These are phyloP conservation scores for Passalora sequoiae DNA, from an alignment of 2,329 filamentous ascomycete species.

Conservation along the genomic window DNA sequence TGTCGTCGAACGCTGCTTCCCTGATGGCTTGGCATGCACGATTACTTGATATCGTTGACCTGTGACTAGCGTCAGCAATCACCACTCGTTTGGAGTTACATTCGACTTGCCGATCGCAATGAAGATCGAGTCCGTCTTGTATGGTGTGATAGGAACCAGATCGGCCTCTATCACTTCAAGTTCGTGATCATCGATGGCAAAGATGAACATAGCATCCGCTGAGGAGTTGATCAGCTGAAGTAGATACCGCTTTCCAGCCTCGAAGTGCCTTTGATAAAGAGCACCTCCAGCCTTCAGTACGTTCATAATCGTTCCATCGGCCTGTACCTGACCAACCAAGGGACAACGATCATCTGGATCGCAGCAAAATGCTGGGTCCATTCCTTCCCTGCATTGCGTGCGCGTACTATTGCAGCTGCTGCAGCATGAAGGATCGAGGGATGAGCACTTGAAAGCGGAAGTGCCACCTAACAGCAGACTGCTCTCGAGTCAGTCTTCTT, in stretches of 20 bases:
- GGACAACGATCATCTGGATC: slow-evolving; percentile 14
- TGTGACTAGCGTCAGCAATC: not conserved
- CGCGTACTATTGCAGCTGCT: slow-evolving; percentile 7
- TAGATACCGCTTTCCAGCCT: slow-evolving; percentile 39
- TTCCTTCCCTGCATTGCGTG: slow-evolving; percentile 2
- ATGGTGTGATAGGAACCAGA: slow-evolving; percentile 42
- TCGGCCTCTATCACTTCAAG: slow-evolving; percentile 43
- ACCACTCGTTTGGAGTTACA: no score
- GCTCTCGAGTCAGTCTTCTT: not conserved
- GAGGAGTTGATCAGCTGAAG: slow-evolving; percentile 42
- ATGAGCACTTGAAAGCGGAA: slow-evolving; percentile 16
- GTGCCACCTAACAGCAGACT: slow-evolving; percentile 15
- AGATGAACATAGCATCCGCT: slow-evolving; percentile 36
- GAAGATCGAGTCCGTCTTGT: slow-evolving; percentile 33
- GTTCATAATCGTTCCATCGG: slow-evolving; percentile 31
- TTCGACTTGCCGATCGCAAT: slow-evolving; percentile 27
- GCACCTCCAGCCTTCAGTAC: slow-evolving; percentile 7
- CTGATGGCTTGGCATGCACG: slow-evolving; percentile 25
- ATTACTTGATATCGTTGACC: slow-evolving; percentile 35
- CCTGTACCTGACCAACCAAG: no score
- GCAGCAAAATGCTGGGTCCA: slow-evolving; percentile 16
- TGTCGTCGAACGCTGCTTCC: slow-evolving; percentile 1
- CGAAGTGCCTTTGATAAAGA: slow-evolving; percentile 9
- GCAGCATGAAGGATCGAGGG: slow-evolving; percentile 17
- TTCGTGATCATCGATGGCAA: slow-evolving; percentile 39